Evolutionary conservation across 2,329 filamentous ascomycete genomes (phyloP).

Genomic region (Pseudogymnoascus sp.): DNA sequence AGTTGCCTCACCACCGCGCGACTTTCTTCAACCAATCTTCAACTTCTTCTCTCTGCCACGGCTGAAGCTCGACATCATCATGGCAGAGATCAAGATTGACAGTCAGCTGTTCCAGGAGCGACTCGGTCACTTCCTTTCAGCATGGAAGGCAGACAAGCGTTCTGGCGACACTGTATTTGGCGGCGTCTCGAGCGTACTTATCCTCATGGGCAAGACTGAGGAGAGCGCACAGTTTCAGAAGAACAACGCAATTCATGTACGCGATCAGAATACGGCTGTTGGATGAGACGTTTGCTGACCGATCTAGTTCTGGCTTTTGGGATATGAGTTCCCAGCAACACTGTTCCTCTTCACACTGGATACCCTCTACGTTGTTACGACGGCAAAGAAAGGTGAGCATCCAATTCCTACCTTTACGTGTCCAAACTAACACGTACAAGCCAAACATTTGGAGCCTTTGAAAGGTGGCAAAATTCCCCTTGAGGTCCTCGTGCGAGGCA

Average conservation of each 20-base stretch:
- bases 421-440: constrained; percentile 42
- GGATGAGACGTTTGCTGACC: constrained; percentile 13
- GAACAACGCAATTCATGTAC: constrained; percentile 91
- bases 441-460: constrained; percentile 84
- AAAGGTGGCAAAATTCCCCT: constrained; percentile 89
- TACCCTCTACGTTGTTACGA: constrained; percentile 85
- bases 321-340: constrained; percentile 96
- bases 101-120: constrained; percentile 90
- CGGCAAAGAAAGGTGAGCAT: constrained; percentile 81
- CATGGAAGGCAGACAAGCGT: constrained; percentile 96
- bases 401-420: neutral
- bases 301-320: constrained; percentile 86
- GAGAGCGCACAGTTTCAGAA: constrained; percentile 84
- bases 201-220: constrained; percentile 92
- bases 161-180: constrained; percentile 77
- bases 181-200: constrained; percentile 76
- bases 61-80: constrained; percentile 13
- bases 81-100: constrained; percentile 88
- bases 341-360: constrained; percentile 88
- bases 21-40: constrained; percentile 1
- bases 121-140: constrained; percentile 73
- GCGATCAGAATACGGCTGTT: constrained; percentile 28
- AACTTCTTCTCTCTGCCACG: neutral
- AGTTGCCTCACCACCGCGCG: constrained; percentile 2
- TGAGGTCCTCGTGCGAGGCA: constrained; percentile 84